phyloP scores from a whole-genome alignment of 495 filamentous ascomycete species.

The Neurospora africana region DNA sequence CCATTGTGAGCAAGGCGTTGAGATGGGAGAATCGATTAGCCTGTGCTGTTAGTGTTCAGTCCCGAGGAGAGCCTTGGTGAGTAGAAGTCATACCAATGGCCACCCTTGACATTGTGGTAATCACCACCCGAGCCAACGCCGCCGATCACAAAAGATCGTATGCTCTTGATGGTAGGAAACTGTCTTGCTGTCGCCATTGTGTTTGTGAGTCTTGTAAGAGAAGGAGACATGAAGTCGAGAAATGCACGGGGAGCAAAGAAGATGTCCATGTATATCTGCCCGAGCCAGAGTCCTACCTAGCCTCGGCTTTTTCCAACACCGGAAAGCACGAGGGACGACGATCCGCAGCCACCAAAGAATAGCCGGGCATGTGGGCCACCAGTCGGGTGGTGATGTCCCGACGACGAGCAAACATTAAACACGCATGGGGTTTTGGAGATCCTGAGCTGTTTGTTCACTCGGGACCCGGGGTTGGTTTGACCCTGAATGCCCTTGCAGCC shows the following conservation, averaged over 20 bases:
- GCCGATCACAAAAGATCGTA: conserved; percentile 71
- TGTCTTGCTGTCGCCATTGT: conserved; percentile 35
- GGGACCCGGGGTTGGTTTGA: neutral
- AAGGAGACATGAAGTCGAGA: neutral
- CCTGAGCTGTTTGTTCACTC: neutral
- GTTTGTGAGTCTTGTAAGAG: neutral
- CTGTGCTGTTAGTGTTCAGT: conserved; percentile 18
- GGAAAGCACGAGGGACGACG: neutral
- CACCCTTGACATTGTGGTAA: conserved; percentile 90
- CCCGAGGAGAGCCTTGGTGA: neutral
- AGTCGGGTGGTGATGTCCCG: conserved; percentile 17
- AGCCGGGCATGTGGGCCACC: neutral
- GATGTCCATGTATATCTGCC: neutral
- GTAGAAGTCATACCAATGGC: conserved; percentile 57
- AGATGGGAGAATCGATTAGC: conserved; percentile 84
- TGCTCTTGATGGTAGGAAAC: conserved; percentile 67
- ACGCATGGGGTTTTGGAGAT: neutral
- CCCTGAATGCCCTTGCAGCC: neutral
- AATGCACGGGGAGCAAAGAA: neutral
- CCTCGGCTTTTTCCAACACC: neutral
- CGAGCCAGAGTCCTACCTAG: neutral
- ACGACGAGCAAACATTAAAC: neutral
- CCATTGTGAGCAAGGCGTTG: conserved; percentile 83
- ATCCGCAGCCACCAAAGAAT: neutral
- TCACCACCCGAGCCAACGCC: conserved; percentile 83